These are phyloP conservation scores for Boletales sp. DNA, from an alignment of 768 basidiomycete genomes.

Conservation along the genomic window DNA sequence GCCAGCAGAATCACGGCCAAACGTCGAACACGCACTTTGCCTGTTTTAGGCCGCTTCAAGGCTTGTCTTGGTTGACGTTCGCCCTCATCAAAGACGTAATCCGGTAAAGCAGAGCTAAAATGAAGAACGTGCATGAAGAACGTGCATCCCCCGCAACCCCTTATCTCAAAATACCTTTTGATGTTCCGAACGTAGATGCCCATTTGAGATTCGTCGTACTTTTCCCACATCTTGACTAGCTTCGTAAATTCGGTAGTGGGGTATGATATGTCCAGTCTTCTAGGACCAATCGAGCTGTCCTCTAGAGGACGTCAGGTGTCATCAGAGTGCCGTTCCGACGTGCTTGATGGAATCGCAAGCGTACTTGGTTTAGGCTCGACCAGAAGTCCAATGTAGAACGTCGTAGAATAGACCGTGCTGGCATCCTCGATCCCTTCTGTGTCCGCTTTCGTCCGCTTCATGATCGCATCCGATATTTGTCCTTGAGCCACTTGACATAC, in stretches of 20 bases:
- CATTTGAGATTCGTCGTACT: slow-evolving; percentile 89
- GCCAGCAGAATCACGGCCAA: slow-evolving; percentile 10
- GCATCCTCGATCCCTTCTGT: slow-evolving; percentile 72
- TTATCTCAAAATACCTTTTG: slow-evolving; percentile 58
- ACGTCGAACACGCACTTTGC: slow-evolving; percentile 43
- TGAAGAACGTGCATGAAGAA: slow-evolving; percentile 21
- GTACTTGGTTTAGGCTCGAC: slow-evolving; percentile 90
- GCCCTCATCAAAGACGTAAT: slow-evolving; percentile 77
- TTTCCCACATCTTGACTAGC: slow-evolving; percentile 93
- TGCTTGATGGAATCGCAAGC: slow-evolving; percentile 26
- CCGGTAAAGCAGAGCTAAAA: slow-evolving; percentile 67
- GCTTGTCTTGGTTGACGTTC: slow-evolving; percentile 70
- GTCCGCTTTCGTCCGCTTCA: slow-evolving; percentile 73
- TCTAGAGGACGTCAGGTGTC: slow-evolving; percentile 16
- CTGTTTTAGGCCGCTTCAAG: slow-evolving; percentile 70
- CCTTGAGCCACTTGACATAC: slow-evolving; percentile 86
- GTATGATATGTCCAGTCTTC: slow-evolving; percentile 93
- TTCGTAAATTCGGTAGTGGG: slow-evolving; percentile 95
- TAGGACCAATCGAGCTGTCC: slow-evolving; percentile 76
- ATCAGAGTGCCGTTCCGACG: slow-evolving; percentile 16
- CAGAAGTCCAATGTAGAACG: slow-evolving; percentile 92
- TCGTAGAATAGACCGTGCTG: slow-evolving; percentile 88
- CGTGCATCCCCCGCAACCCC: slow-evolving; percentile 3
- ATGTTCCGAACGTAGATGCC: slow-evolving; percentile 92
- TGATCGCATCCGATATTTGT: slow-evolving; percentile 70